phyloP scores from a whole-genome alignment of 2,329 filamentous ascomycete genomes.

The Penicillium sp. region DNA sequence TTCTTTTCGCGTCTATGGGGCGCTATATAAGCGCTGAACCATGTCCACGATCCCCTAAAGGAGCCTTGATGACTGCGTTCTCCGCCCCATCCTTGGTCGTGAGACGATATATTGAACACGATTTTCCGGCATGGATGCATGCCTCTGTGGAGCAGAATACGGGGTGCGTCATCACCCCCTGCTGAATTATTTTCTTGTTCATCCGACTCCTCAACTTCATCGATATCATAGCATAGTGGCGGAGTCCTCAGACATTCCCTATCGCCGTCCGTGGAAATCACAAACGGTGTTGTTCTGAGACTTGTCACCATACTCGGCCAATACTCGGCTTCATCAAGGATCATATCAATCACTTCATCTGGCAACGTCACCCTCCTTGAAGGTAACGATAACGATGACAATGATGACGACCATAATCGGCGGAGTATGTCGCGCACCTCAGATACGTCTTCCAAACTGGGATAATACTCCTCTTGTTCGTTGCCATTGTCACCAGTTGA shows the following conservation, averaged over 20 bases:
- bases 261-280: constrained; percentile 30
- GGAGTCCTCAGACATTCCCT: constrained; percentile 31
- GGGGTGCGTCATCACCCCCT: not conserved
- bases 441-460: constrained; percentile 30
- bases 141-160: constrained; percentile 30
- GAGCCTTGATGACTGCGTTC: constrained; percentile 14
- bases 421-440: constrained; percentile 29
- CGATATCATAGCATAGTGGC: constrained; percentile 32
- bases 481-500: not conserved
- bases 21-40: constrained; percentile 36
- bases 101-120: constrained; percentile 31
- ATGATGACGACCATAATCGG: constrained; percentile 19
- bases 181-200: not conserved
- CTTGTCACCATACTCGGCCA: constrained; percentile 20
- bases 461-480: constrained; percentile 20
- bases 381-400: constrained; percentile 6
- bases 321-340: constrained; percentile 34
- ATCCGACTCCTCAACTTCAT: not conserved
- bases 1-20: constrained; percentile 4
- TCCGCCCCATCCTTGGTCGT: constrained; percentile 34
- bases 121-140: constrained; percentile 38
- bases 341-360: constrained; percentile 36
- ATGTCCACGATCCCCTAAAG: constrained; percentile 34
- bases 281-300: constrained; percentile 18
- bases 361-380: constrained; percentile 25